These are phyloP conservation scores for Monascus purpureus DNA, from an alignment of 495 filamentous ascomycete species.

Conservation along the genomic window DNA sequence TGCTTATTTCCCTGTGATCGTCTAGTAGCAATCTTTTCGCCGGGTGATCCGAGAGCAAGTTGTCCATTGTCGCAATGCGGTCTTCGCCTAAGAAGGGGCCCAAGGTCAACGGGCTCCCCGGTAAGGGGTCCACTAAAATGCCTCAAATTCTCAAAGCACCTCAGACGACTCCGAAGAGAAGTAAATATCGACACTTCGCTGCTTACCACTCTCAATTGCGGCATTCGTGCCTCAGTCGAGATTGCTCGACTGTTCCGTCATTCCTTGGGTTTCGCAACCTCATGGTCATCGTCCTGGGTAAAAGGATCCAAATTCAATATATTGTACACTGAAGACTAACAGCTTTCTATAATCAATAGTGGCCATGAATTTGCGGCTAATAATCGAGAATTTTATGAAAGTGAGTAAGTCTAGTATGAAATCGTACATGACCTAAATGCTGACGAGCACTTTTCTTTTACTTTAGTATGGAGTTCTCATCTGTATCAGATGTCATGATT, in stretches of 20 bases:
- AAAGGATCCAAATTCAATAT: slow-evolving; percentile 8
- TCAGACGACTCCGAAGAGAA: slow-evolving; percentile 13
- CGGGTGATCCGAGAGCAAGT: no score
- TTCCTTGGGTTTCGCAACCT: slow-evolving; percentile 91
- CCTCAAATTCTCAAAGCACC: no score
- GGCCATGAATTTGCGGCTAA: slow-evolving; percentile 80
- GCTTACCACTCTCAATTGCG: slow-evolving; percentile 60
- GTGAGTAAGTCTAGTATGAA: slow-evolving; percentile 23
- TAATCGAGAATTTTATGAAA: slow-evolving; percentile 97
- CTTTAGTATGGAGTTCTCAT: slow-evolving; percentile 81
- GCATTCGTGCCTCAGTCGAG: slow-evolving; percentile 75
- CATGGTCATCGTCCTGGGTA: slow-evolving; percentile 88
- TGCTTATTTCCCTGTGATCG: no score
- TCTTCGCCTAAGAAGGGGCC: no score
- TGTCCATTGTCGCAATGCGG: no score
- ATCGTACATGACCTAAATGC: no score
- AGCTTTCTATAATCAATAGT: slow-evolving; percentile 39
- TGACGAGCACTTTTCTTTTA: no score
- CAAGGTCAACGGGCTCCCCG: no score
- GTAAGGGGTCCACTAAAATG: no score
- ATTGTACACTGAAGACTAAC: no score
- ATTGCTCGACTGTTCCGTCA: slow-evolving; percentile 56
- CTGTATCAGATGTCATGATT: slow-evolving; percentile 81
- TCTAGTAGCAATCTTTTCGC: no score
- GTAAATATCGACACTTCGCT: slow-evolving; percentile 76